Percentiles rank a stretch among this genome's conserved stretches.
Evolutionary conservation across 306 rosid genomes (phyloP).

Genomic region (Cicer bijugum): DNA sequence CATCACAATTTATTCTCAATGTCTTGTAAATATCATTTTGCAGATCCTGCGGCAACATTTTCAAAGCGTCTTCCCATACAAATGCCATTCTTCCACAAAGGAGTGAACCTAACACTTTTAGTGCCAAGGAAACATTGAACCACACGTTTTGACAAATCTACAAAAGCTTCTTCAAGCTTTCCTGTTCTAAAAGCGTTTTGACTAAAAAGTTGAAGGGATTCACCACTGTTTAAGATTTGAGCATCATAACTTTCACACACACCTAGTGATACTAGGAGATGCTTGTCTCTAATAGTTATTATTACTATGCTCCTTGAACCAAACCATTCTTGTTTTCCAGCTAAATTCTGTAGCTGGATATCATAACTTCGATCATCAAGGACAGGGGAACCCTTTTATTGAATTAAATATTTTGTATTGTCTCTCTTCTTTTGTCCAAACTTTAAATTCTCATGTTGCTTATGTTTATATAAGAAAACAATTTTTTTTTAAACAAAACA

Average conservation of each 20-base stretch:
- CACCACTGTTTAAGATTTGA: background rate
- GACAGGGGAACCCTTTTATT: constrained; percentile 41
- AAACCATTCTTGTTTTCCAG: constrained; percentile 42
- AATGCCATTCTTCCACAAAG: constrained; percentile 30
- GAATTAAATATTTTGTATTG: constrained; percentile 20
- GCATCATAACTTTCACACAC: background rate
- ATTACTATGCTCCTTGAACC: constrained; percentile 37
- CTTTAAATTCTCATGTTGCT: background rate
- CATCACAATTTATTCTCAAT: constrained; percentile 44
- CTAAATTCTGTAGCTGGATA: constrained; percentile 41
- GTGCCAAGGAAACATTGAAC: constrained; percentile 46
- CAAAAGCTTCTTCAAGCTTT: constrained; percentile 25
- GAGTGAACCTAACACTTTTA: constrained; percentile 41
- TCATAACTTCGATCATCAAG: constrained; percentile 48
- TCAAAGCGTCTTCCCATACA: constrained; percentile 46
- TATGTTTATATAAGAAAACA: constrained; percentile 17
- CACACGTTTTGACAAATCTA: background rate
- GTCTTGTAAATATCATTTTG: constrained; percentile 29
- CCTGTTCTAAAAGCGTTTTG: constrained; percentile 37
- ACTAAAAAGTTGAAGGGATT: constrained; percentile 38
- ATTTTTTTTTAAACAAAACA: constrained; percentile 29
- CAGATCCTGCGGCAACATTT: constrained; percentile 25
- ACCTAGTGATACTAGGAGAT: constrained; percentile 4
- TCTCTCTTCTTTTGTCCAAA: constrained; percentile 14
- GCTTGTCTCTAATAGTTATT: constrained; percentile 45